Conservation (phyloP, 441 rosid species). For the Macaranga tanarius region DNA sequence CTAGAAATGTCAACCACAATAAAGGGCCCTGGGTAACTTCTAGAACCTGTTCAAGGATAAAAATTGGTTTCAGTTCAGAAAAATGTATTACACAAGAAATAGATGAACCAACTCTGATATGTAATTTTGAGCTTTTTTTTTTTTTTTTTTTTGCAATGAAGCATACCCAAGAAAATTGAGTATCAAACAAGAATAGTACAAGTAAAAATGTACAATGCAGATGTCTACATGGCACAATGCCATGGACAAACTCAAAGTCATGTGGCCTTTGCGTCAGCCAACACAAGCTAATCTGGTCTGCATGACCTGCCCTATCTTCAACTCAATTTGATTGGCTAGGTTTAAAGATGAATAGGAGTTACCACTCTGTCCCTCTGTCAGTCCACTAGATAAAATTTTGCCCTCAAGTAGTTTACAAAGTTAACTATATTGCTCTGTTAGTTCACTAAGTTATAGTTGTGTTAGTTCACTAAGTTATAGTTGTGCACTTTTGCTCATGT, state of each 20-base stretch:
- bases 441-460: neutral
- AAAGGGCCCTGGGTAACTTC: conserved; percentile 89
- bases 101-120: neutral
- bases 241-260: neutral
- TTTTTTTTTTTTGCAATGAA: neutral
- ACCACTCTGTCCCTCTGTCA: neutral
- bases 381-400: neutral
- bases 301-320: neutral
- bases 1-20: conserved; percentile 72
- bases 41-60: conserved; percentile 61
- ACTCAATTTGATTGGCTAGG: neutral
- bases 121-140: neutral
- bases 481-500: neutral
- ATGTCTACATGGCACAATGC: neutral
- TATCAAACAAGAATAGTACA: neutral
- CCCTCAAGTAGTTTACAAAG: neutral
- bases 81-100: neutral
- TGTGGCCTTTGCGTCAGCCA: neutral
- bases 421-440: neutral
- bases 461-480: neutral
- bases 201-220: neutral
- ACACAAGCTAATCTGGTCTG: neutral
- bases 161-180: neutral
- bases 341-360: neutral
- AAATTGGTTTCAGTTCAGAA: neutral